Percentiles rank a stretch among this genome's conserved stretches.
These are phyloP conservation scores for Eutypa lata DNA, from an alignment of 2,329 filamentous ascomycete species.

Conservation along the genomic window DNA sequence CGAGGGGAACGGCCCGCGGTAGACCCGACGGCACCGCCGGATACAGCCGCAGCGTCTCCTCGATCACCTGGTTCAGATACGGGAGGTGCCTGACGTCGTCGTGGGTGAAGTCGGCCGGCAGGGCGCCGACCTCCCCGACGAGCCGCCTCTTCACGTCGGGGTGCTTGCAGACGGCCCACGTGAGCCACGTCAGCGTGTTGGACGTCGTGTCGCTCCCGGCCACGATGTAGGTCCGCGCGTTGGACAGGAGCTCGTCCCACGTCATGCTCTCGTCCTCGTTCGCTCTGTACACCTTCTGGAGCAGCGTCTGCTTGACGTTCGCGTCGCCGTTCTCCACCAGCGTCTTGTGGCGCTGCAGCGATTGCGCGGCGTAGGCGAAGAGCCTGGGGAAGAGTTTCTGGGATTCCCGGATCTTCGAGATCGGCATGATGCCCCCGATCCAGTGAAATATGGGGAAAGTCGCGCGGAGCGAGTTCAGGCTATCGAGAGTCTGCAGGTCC, in stretches of 20 bases:
- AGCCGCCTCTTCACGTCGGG: conserved; percentile 23
- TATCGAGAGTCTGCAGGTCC: no score
- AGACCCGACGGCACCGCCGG: conserved; percentile 29
- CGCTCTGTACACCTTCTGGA: conserved; percentile 35
- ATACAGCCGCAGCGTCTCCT: conserved; percentile 31
- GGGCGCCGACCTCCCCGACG: conserved; percentile 11
- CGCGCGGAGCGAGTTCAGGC: no score
- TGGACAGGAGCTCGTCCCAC: conserved; percentile 8
- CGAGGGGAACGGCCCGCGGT: conserved; percentile 29
- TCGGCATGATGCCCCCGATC: conserved; percentile 18
- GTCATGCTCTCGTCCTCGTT: conserved; percentile 22
- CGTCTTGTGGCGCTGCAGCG: conserved; percentile 13
- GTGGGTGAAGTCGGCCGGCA: conserved; percentile 22
- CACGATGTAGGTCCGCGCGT: conserved; percentile 37
- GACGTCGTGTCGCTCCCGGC: conserved; percentile 53
- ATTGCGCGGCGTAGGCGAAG: conserved; percentile 23
- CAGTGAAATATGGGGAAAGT: no score
- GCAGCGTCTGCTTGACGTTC: conserved; percentile 27
- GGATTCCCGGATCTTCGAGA: conserved; percentile 21
- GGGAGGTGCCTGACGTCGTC: conserved; percentile 29
- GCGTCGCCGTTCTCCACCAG: conserved; percentile 14
- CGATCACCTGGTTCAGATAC: conserved; percentile 29
- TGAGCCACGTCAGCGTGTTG: conserved; percentile 43
- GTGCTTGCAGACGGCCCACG: conserved; percentile 35
- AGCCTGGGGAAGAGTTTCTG: conserved; percentile 16